These are phyloP conservation scores for Psilocybe azurescens DNA, from an alignment of 768 basidiomycete genomes.

Conservation along the genomic window DNA sequence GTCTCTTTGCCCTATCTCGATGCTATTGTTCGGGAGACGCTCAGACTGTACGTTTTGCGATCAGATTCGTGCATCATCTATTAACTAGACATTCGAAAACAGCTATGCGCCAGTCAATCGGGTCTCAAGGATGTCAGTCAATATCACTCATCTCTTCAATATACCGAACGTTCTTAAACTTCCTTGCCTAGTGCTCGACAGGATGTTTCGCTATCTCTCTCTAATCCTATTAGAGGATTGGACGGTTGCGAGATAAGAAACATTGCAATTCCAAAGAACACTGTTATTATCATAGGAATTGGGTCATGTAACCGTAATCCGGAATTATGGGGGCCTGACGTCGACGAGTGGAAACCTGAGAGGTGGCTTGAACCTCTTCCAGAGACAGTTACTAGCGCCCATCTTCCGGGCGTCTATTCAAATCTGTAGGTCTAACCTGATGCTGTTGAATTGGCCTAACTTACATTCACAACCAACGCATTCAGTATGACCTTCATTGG, in stretches of 20 bases:
- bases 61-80: neutral
- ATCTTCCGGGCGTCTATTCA: conserved; percentile 48
- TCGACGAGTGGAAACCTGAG: conserved; percentile 52
- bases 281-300: conserved; percentile 31
- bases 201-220: conserved; percentile 28
- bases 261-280: conserved; percentile 42
- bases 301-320: conserved; percentile 43
- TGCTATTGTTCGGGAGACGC: conserved; percentile 38
- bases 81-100: neutral
- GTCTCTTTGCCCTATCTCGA: conserved; percentile 37
- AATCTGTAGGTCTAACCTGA: conserved; percentile 34
- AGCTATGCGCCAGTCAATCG: conserved; percentile 29
- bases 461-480: neutral
- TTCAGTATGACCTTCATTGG: conserved; percentile 50
- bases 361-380: conserved; percentile 45
- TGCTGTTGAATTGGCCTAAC: neutral
- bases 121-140: conserved; percentile 21
- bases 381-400: conserved; percentile 32
- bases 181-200: conserved; percentile 19
- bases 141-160: neutral
- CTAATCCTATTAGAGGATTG: conserved; percentile 25
- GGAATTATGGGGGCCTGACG: conserved; percentile 54
- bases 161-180: neutral
- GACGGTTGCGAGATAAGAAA: conserved; percentile 31
- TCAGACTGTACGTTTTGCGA: conserved; percentile 26